These are phyloP conservation scores for Tricholomella constricta DNA, from an alignment of 768 basidiomycete species.

Conservation along the genomic window DNA sequence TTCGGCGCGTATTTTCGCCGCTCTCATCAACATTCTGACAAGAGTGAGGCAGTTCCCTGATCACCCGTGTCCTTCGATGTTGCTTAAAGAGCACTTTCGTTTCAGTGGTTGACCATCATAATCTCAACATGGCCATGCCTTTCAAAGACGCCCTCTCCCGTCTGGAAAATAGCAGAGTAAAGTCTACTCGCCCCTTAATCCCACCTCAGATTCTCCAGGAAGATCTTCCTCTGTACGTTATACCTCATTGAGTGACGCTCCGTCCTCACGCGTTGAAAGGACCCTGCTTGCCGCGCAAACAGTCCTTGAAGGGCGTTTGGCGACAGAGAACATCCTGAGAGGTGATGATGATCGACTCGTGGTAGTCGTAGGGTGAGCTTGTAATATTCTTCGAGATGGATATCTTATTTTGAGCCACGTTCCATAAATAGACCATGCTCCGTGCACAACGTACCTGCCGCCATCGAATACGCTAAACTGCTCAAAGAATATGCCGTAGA, in stretches of 20 bases:
- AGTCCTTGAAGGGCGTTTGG: slow-evolving; percentile 80
- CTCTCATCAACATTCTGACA: not conserved
- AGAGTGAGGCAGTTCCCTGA: slow-evolving; percentile 7
- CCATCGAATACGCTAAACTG: slow-evolving; percentile 82
- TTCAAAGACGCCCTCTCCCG: slow-evolving; percentile 79
- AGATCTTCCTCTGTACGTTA: slow-evolving; percentile 80
- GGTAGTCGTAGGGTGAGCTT: slow-evolving; percentile 82
- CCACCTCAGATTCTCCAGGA: slow-evolving; percentile 95
- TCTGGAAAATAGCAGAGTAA: slow-evolving; percentile 88
- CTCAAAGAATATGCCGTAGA: slow-evolving; percentile 79
- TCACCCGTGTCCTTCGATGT: not conserved
- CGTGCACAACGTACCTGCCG: slow-evolving; percentile 86
- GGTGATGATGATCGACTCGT: slow-evolving; percentile 92
- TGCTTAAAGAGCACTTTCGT: not conserved
- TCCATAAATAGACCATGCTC: slow-evolving; percentile 78
- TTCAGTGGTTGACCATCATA: slow-evolving; percentile 42
- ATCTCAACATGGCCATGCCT: slow-evolving; percentile 63
- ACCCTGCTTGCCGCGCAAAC: slow-evolving; percentile 84
- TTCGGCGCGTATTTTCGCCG: not conserved
- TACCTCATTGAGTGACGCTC: slow-evolving; percentile 1
- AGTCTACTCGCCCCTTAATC: slow-evolving; percentile 83
- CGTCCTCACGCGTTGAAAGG: slow-evolving; percentile 36
- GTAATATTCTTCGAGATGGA: not conserved
- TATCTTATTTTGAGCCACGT: not conserved
- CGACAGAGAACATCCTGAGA: slow-evolving; percentile 75